Evolutionary conservation across 768 basidiomycete species (phyloP).

Genomic region (Leccinum truebloodii): DNA sequence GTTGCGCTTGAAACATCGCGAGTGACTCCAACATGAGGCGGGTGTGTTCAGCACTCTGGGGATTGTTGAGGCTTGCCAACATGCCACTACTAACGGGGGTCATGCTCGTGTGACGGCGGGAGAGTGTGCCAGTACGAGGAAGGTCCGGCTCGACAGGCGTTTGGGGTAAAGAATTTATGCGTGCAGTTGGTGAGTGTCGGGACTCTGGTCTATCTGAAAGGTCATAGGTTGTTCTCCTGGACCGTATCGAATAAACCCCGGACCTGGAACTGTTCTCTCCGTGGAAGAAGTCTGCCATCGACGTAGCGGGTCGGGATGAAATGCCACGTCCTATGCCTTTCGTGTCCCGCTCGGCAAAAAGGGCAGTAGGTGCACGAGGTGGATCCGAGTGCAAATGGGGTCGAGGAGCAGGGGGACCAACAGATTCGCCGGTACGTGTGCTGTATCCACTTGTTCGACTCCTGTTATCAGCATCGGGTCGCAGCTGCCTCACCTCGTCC

Average conservation of each 20-base stretch:
- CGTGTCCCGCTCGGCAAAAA: conserved; percentile 22
- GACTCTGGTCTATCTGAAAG: conserved; percentile 26
- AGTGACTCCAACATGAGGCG: conserved; percentile 72
- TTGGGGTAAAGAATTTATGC: conserved; percentile 15
- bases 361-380: conserved; percentile 15
- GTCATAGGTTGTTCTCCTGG: conserved; percentile 27
- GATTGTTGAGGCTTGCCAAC: conserved; percentile 11
- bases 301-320: conserved; percentile 48
- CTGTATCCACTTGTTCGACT: conserved; percentile 27
- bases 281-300: conserved; percentile 53
- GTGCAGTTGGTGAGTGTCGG: conserved; percentile 17
- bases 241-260: conserved; percentile 17
- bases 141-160: conserved; percentile 19
- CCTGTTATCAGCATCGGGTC: conserved; percentile 19
- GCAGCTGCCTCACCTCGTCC: conserved; percentile 24
- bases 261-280: conserved; percentile 16
- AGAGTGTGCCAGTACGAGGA: conserved; percentile 10
- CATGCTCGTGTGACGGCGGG: conserved; percentile 16
- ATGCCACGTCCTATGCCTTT: conserved; percentile 18
- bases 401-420: conserved; percentile 19
- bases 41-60: conserved; percentile 55
- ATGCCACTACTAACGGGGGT: conserved; percentile 22
- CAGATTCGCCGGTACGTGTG: conserved; percentile 21
- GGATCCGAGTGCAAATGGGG: conserved; percentile 30
- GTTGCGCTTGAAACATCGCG: conserved; percentile 65